Evolutionary conservation across 805 yeast genomes (phyloP).

Genomic region (Barnettozyma californica): DNA sequence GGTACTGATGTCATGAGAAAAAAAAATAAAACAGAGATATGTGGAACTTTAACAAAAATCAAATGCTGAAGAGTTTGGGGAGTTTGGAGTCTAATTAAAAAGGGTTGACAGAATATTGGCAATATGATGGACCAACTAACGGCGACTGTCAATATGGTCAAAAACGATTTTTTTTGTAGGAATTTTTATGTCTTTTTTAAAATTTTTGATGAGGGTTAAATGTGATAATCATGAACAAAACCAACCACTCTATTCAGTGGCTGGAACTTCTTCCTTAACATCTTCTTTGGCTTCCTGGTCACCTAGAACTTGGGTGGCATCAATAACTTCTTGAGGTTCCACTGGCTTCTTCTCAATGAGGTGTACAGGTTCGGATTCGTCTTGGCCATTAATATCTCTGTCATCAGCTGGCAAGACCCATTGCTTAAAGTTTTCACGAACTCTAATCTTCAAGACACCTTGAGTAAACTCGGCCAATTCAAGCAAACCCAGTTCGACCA

Average conservation of each 20-base stretch:
- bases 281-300: conserved; percentile 8
- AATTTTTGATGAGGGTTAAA: not conserved
- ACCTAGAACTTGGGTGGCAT: not conserved
- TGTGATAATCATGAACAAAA: not conserved
- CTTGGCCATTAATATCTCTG: conserved; percentile 42
- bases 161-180: not conserved
- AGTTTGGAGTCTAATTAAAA: not conserved
- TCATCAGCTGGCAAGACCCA: conserved; percentile 63
- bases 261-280: conserved; percentile 2
- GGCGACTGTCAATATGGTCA: not conserved
- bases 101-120: not conserved
- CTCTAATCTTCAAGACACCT: conserved; percentile 54
- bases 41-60: not conserved
- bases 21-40: not conserved
- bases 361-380: conserved; percentile 29
- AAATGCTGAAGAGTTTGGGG: conserved; percentile 1
- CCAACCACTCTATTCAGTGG: not conserved
- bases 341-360: conserved; percentile 14
- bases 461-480: conserved; percentile 34
- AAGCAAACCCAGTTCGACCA: conserved; percentile 28
- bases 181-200: not conserved
- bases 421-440: conserved; percentile 48
- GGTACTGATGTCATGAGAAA: not conserved
- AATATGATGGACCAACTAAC: not conserved
- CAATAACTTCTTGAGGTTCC: not conserved